Evolutionary conservation across 1,284 basidiomycete genomes (phyloP).

Genomic region (Wallemia hederae): DNA sequence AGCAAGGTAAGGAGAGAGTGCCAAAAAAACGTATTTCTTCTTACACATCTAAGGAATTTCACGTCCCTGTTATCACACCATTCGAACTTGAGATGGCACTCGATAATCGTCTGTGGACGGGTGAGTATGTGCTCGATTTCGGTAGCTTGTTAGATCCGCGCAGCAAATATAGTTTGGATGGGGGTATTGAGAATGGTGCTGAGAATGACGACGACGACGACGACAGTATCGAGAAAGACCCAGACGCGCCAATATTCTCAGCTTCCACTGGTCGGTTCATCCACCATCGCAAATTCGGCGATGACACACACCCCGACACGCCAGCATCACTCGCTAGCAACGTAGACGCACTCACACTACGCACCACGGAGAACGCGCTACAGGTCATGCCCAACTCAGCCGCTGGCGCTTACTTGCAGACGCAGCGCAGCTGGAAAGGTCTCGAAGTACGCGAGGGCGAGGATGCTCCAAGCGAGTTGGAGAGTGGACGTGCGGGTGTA

Average conservation of each 20-base stretch:
- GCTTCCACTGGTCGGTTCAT: conserved; percentile 16
- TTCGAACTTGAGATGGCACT: conserved; percentile 19
- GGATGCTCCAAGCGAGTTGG: conserved; percentile 15
- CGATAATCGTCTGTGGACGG: conserved; percentile 13
- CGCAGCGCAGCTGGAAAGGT: conserved; percentile 15
- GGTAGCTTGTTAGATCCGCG: conserved; percentile 8
- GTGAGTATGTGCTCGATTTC: conserved; percentile 18
- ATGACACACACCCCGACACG: background rate
- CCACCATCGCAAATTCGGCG: conserved; percentile 12
- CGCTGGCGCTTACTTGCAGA: conserved; percentile 9
- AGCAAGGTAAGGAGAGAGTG: conserved; percentile 8
- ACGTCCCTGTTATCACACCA: conserved; percentile 19
- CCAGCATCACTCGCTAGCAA: background rate
- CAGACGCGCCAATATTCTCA: conserved; percentile 12
- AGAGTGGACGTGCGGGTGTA: conserved; percentile 16
- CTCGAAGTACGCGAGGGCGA: conserved; percentile 16
- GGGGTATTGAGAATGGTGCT: no score
- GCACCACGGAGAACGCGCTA: conserved; percentile 5
- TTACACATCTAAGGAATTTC: no score
- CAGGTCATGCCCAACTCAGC: conserved; percentile 7
- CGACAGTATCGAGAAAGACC: background rate
- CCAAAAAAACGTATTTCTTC: conserved; percentile 2
- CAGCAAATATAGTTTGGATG: background rate
- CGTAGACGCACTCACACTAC: background rate
- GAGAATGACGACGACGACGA: background rate